Evolutionary conservation across 1,284 basidiomycete species (phyloP).

Genomic region (Lentinus polychrous): DNA sequence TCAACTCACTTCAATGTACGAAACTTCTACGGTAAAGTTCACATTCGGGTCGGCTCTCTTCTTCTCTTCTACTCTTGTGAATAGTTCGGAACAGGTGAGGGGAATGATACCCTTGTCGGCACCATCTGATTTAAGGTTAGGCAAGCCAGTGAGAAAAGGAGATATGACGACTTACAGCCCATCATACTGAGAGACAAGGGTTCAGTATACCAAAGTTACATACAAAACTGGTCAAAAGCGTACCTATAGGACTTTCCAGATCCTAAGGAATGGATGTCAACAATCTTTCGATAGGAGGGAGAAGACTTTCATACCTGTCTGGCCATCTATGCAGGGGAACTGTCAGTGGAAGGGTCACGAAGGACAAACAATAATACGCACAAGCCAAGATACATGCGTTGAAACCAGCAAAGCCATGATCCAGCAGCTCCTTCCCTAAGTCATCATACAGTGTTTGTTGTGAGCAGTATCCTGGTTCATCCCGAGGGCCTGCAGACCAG

Average conservation of each 20-base stretch:
- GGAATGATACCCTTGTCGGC: constrained; percentile 97
- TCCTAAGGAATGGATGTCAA: constrained; percentile 37
- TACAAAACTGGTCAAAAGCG: constrained; percentile 18
- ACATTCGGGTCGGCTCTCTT: constrained; percentile 61
- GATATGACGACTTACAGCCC: constrained; percentile 70
- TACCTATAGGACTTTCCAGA: constrained; percentile 87
- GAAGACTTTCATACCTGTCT: constrained; percentile 58
- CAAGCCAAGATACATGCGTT: constrained; percentile 97
- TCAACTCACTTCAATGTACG: constrained; percentile 83
- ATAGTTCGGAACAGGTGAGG: constrained; percentile 89
- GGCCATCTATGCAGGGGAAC: constrained; percentile 54
- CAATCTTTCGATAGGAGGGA: constrained; percentile 3
- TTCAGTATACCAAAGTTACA: constrained; percentile 1
- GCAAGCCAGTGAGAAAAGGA: constrained; percentile 6
- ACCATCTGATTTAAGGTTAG: constrained; percentile 54
- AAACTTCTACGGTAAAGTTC: constrained; percentile 90
- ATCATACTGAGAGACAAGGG: constrained; percentile 72
- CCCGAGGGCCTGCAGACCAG: constrained; percentile 86
- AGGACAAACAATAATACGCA: constrained; percentile 41
- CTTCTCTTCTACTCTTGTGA: constrained; percentile 74
- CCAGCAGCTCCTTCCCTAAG: constrained; percentile 88
- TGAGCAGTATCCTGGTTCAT: constrained; percentile 85
- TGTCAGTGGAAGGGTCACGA: constrained; percentile 12
- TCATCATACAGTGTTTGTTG: constrained; percentile 95
- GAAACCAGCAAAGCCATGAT: constrained; percentile 94